Conservation (phyloP, 2,329 filamentous ascomycete species). For the Fusarium penzigii region DNA sequence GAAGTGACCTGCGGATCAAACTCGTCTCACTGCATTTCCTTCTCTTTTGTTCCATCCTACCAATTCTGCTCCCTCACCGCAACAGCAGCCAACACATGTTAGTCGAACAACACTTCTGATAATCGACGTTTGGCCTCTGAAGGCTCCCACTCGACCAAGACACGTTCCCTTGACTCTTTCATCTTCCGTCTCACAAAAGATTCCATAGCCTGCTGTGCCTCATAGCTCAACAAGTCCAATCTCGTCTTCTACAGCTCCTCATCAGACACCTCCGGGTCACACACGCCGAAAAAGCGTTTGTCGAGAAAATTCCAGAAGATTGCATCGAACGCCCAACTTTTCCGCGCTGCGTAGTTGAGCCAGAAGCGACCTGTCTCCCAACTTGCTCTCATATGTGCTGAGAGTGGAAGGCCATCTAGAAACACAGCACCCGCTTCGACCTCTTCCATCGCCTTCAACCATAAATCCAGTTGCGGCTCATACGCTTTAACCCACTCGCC, state of each 20-base stretch:
- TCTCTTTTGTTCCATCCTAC: too few relatives aligned
- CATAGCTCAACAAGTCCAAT: slow-evolving; percentile 27
- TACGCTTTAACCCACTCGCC: slow-evolving; percentile 34
- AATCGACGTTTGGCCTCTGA: slow-evolving; percentile 15
- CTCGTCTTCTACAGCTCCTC: slow-evolving; percentile 32
- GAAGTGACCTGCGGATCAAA: too few relatives aligned
- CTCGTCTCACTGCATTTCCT: too few relatives aligned
- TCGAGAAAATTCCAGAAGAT: slow-evolving; percentile 40
- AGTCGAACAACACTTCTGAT: slow-evolving; percentile 19
- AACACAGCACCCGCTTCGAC: slow-evolving; percentile 6
- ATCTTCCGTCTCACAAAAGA: slow-evolving; percentile 34
- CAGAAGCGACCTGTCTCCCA: slow-evolving; percentile 37
- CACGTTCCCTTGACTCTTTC: slow-evolving; percentile 26
- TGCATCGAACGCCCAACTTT: slow-evolving; percentile 40
- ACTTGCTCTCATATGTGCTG: slow-evolving; percentile 38
- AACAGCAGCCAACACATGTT: not conserved
- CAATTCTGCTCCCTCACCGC: too few relatives aligned
- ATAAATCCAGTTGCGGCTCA: slow-evolving; percentile 33
- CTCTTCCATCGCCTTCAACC: slow-evolving; percentile 34
- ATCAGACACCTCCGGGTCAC: slow-evolving; percentile 5
- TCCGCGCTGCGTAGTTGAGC: slow-evolving; percentile 38
- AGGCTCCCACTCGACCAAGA: slow-evolving; percentile 28
- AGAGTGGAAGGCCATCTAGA: slow-evolving; percentile 19
- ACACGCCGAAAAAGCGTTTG: slow-evolving; percentile 31
- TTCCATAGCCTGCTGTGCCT: slow-evolving; percentile 32